Evolutionary conservation across 257 asterid genomes (phyloP), one percentile per base, ranked within the genome.

Genomic region (Primulina tabacum): DNA sequence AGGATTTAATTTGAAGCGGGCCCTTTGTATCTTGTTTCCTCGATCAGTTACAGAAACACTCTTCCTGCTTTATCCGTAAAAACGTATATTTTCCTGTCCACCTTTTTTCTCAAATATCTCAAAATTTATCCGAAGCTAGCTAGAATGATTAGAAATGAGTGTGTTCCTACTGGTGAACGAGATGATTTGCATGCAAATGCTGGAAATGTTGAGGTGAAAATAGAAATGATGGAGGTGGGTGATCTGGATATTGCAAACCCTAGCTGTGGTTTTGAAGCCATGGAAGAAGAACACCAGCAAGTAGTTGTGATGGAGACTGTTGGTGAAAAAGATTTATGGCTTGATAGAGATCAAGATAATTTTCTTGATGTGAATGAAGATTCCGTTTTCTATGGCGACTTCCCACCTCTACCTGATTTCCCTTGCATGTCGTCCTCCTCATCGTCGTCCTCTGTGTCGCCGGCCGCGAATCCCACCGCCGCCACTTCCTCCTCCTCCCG

Each of bases 361-460:
- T 80, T 79, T 8, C 84, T 86, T 16, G 84, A 77, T 79, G 80
- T 79, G 8, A 78, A 79, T 32, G 85, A 82, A 17, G 63, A 83
- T 68, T 75, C 89, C 57, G 76, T 89, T 58, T 86, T 85, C 79
- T 88, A 79, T 76, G 57, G 24, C n/a, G 92, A 90, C 12, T 89
- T 93, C 37, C 89, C 97, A 0, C 80, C 89, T 0, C 76, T 93
- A 4, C 96, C 94, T 3, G 95, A 87, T 53, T 90, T 90, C 52
- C 90, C 92, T 60, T 90, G 96, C 98, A 90, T 90, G 97, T 90
- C 98, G 0, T 92, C 98, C 0, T 90, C 97, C 1, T 92, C 98
- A 0, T 92, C 98, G 0, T 84, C 95, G 2, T 90, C 97, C 0
- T 85, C 97, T 1, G 68, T 81, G 9, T 87, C 82, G 32, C 80